These are phyloP conservation scores for Moniliophthora roreri DNA, from an alignment of 1,284 basidiomycete genomes.

Conservation along the genomic window DNA sequence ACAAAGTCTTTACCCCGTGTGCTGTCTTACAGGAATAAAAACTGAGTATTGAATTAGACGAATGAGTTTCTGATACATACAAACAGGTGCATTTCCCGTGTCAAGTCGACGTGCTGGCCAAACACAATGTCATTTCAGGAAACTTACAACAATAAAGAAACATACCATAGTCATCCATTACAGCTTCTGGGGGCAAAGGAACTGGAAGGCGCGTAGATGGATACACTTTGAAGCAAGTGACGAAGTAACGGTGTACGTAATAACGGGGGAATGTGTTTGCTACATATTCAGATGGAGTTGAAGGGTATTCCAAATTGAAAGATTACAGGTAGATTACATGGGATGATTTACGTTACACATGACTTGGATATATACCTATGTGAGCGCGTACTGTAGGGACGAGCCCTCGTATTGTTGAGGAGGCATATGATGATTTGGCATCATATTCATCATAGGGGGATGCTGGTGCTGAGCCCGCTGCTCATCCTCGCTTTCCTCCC, in stretches of 20 bases:
- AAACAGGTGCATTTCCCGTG: not conserved
- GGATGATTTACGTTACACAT: no score
- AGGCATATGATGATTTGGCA: conserved; percentile 14
- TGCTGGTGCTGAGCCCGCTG: conserved; percentile 11
- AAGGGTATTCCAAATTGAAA: no score
- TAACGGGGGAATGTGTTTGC: no score
- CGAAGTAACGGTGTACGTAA: not conserved
- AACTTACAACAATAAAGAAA: not conserved
- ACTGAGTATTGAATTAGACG: not conserved
- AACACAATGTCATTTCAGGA: not conserved
- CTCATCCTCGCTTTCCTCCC: conserved; percentile 52
- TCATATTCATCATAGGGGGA: conserved; percentile 12
- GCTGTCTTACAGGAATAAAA: conserved; percentile 10
- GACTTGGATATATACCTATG: conserved; percentile 17
- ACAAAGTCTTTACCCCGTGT: conserved; percentile 69
- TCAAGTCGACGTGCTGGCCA: conserved; percentile 6
- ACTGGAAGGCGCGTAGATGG: no score
- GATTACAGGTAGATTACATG: no score
- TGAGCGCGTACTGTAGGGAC: conserved; percentile 30
- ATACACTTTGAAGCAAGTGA: not conserved
- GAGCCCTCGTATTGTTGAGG: conserved; percentile 31
- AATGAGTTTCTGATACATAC: conserved; percentile 4
- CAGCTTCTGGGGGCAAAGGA: no score
- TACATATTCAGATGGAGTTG: no score
- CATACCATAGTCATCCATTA: no score